Evolutionary conservation across 495 filamentous ascomycete species (phyloP).

Genomic region (Hypomontagnella submonticulosa): DNA sequence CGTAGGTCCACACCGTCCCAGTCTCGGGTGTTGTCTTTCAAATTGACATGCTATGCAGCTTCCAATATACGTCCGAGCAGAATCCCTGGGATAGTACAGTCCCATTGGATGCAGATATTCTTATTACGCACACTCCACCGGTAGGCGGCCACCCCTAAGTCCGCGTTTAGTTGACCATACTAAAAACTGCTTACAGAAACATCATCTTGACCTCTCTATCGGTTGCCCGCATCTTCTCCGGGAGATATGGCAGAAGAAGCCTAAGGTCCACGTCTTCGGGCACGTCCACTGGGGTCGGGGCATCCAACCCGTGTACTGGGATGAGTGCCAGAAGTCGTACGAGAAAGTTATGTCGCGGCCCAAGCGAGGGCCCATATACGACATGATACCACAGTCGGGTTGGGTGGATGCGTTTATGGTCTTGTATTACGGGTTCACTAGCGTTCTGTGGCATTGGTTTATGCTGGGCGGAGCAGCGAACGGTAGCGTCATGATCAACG

Average conservation of each 20-base stretch:
- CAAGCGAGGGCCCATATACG: slow-evolving; percentile 60
- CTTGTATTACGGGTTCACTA: slow-evolving; percentile 68
- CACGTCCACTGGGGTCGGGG: slow-evolving; percentile 83
- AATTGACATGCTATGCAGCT: slow-evolving; percentile 45
- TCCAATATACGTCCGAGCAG: slow-evolving; percentile 56
- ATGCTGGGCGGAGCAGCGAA: slow-evolving; percentile 68
- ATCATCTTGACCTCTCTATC: slow-evolving; percentile 80
- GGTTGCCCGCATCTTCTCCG: slow-evolving; percentile 80
- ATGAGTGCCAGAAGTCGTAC: slow-evolving; percentile 77
- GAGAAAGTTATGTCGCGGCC: slow-evolving; percentile 69
- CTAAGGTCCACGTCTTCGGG: slow-evolving; percentile 86
- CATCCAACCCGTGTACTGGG: slow-evolving; percentile 77
- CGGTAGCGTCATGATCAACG: slow-evolving; percentile 78
- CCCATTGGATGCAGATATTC: slow-evolving; percentile 79
- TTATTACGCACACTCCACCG: slow-evolving; percentile 81
- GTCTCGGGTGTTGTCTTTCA: slow-evolving; percentile 1
- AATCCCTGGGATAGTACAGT: slow-evolving; percentile 65
- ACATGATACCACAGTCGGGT: slow-evolving; percentile 56
- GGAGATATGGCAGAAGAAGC: slow-evolving; percentile 82
- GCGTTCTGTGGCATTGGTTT: slow-evolving; percentile 79
- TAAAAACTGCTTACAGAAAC: slow-evolving; percentile 54
- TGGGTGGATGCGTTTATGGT: slow-evolving; percentile 74
- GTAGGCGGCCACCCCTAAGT: slow-evolving; percentile 40
- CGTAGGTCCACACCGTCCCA: slow-evolving; percentile 49
- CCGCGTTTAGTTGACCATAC: neutral